Conservation (phyloP, 1,284 basidiomycete species). For the Wallemia mellicola region DNA sequence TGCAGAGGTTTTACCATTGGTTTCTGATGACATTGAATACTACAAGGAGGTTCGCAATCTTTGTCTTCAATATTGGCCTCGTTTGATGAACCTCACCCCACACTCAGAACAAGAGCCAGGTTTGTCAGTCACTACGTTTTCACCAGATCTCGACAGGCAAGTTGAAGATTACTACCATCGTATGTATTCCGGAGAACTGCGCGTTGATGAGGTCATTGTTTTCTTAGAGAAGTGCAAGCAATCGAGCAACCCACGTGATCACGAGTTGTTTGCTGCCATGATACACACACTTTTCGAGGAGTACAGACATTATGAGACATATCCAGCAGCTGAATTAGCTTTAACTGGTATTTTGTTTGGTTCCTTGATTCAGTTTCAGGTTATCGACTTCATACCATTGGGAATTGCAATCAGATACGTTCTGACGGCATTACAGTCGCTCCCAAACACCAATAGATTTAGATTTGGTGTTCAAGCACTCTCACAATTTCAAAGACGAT, state of each 20-base stretch:
- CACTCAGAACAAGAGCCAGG: conserved; percentile 70
- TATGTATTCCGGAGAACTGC: conserved; percentile 78
- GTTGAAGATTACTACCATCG: conserved; percentile 87
- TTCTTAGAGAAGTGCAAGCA: conserved; percentile 61
- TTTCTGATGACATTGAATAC: conserved; percentile 43
- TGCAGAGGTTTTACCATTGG: conserved; percentile 15
- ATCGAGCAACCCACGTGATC: conserved; percentile 54
- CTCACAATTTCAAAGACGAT: conserved; percentile 52
- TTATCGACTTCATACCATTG: conserved; percentile 82
- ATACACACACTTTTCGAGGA: conserved; percentile 98
- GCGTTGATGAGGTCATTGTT: conserved; percentile 73
- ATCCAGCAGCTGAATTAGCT: conserved; percentile 72
- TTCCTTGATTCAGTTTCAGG: conserved; percentile 70
- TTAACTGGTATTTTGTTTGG: conserved; percentile 95
- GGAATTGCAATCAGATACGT: conserved; percentile 94
- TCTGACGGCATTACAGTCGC: conserved; percentile 65
- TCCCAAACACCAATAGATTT: conserved; percentile 62
- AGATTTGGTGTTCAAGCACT: conserved; percentile 85
- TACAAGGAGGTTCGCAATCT: conserved; percentile 78
- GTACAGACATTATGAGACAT: conserved; percentile 96
- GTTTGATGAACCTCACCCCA: conserved; percentile 81
- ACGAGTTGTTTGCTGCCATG: conserved; percentile 94
- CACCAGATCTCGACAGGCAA: conserved; percentile 64
- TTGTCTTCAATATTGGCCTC: conserved; percentile 82
- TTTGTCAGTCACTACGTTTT: conserved; percentile 61